Evolutionary conservation across 1,284 basidiomycete species (phyloP).

Genomic region (Chondrostereum purpureum): DNA sequence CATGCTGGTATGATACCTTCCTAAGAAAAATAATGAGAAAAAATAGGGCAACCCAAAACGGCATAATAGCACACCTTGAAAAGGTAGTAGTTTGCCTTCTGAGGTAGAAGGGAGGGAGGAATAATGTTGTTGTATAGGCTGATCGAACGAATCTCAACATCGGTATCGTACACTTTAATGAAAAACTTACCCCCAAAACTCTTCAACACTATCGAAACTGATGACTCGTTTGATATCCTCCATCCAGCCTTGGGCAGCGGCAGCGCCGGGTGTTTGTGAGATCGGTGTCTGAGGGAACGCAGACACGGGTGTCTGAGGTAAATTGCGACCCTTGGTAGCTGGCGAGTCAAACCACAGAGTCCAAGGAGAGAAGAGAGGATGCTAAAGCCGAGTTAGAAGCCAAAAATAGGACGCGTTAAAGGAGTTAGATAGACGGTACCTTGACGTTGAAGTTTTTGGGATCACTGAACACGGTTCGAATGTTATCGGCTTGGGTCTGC

Average conservation of each 20-base stretch:
- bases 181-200: conserved; percentile 86
- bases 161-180: conserved; percentile 8
- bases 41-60: background rate
- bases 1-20: conserved; percentile 94
- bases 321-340: conserved; percentile 77
- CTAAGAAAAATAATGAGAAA: conserved; percentile 32
- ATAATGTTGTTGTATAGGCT: conserved; percentile 98
- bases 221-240: conserved; percentile 95
- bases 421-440: no score
- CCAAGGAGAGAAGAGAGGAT: conserved; percentile 91
- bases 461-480: conserved; percentile 88
- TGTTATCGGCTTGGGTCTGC: conserved; percentile 73
- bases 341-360: conserved; percentile 97
- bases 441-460: conserved; percentile 89
- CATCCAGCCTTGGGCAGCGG: conserved; percentile 87
- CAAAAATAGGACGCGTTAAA: no score
- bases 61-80: conserved; percentile 65
- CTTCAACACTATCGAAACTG: conserved; percentile 90
- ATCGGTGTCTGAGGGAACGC: conserved; percentile 72
- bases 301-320: conserved; percentile 79
- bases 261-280: conserved; percentile 58
- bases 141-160: conserved; percentile 14
- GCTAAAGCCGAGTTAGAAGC: conserved; percentile 41
- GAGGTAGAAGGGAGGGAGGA: conserved; percentile 88
- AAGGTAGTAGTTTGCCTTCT: conserved; percentile 97